A percentile compares a stretch with the other conserved stretches of the same genome.
Evolutionary conservation across 305 asterid genomes (phyloP).

Genomic region (Ajuga reptans): DNA sequence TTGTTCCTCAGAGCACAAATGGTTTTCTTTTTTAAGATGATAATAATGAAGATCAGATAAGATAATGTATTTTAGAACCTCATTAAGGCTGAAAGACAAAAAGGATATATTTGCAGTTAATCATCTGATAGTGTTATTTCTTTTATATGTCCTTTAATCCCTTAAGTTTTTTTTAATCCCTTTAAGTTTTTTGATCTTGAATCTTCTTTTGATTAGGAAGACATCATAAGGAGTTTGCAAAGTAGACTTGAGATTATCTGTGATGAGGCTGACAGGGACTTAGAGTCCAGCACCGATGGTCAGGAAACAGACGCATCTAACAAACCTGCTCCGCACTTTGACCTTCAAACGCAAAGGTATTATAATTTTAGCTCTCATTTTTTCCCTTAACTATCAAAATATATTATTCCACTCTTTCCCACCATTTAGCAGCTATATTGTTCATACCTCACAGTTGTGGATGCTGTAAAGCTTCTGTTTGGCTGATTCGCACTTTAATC

Average conservation of each 20-base stretch:
- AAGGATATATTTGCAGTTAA: slow-evolving; percentile 10
- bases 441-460: background rate
- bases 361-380: slow-evolving; percentile 10
- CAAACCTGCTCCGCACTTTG: slow-evolving; percentile 41
- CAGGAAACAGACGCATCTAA: slow-evolving; percentile 35
- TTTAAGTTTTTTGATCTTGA: slow-evolving; percentile 21
- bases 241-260: slow-evolving; percentile 80
- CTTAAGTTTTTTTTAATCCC: slow-evolving; percentile 16
- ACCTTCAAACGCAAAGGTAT: slow-evolving; percentile 52
- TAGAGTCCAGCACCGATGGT: slow-evolving; percentile 34
- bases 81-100: background rate
- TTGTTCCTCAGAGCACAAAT: slow-evolving; percentile 4
- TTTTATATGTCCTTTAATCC: slow-evolving; percentile 17
- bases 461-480: background rate
- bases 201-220: slow-evolving; percentile 54
- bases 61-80: slow-evolving; percentile 3
- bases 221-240: slow-evolving; percentile 67
- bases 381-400: slow-evolving; percentile 1
- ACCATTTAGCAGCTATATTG: slow-evolving; percentile 12
- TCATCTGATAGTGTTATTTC: slow-evolving; percentile 1
- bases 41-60: background rate
- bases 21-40: background rate
- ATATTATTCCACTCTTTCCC: background rate
- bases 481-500: slow-evolving; percentile 8
- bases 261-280: slow-evolving; percentile 70